Evolutionary conservation across 768 basidiomycete species (phyloP), one percentile per base, ranked within the genome.

Genomic region (Phaeotremella fagi): DNA sequence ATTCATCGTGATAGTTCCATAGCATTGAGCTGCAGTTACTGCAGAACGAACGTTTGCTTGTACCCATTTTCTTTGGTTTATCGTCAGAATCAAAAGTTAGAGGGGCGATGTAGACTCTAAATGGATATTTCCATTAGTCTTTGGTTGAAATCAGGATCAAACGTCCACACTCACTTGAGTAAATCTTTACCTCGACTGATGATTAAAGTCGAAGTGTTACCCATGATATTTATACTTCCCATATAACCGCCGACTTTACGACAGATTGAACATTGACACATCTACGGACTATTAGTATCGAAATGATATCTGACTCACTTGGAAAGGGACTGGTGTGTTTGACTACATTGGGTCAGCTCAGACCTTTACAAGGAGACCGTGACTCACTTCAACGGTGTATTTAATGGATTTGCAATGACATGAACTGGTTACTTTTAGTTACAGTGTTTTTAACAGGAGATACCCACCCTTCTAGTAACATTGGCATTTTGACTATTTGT

Each of bases 181-280:
- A 66, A 61, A 22, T 74, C 69, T 41, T 71, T 61, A 2, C 73
- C 73, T 25, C 64, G 56, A 2, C 60, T 38, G 38, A 74, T 64
- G 18, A 66, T 64, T 28, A 74, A 52, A 1, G 67, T 66, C 12
- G 67, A 53, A 31, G 54, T 66, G 43, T 72, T 68, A 1, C 73
- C 73, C 73, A 74, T 72, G 42, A 73, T 70, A 42, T 73, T 73
- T 26, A 66, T 55, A 31, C 63, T 67, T n/a, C 73, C 73, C 73
- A 74, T 74, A 47, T 72, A 74, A 18, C 73, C 73, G 4, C 71
- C 73, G 4, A 63, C 64, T 47, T 74, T 74, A 1, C 73, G 61
- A 43, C 73, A 74, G 55, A 74, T 72, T 28, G 69, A 67, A 36
- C 73, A 74, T 56, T 64, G 64, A 44, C 71, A 73, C 15, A 67